A percentile compares a stretch with the other conserved stretches of the same genome.
Evolutionary conservation across 441 rosid species (phyloP).

Genomic region (Daphne laureola): DNA sequence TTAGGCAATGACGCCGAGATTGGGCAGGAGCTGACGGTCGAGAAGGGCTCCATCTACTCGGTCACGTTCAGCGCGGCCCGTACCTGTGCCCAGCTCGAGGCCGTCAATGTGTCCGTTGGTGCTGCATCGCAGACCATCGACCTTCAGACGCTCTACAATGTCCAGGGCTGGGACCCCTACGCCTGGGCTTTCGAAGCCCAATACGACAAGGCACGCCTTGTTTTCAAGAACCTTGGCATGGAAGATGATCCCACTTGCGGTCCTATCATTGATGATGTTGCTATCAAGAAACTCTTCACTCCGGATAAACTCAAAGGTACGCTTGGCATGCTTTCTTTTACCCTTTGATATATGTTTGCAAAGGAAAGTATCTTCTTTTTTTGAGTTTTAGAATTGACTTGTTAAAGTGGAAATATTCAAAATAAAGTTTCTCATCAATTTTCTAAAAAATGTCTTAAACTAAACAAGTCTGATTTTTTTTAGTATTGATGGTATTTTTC

Average conservation of each 20-base stretch:
- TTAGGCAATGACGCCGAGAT: constrained; percentile 91
- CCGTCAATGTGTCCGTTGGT: constrained; percentile 80
- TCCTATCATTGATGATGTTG: constrained; percentile 82
- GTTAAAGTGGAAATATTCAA: too few species aligned
- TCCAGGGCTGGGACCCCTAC: constrained; percentile 98
- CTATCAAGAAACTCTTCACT: constrained; percentile 70
- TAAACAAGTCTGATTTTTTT: too few species aligned
- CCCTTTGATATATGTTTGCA: too few species aligned
- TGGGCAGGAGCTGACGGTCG: constrained; percentile 77
- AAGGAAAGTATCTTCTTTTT: too few species aligned
- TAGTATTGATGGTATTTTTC: too few species aligned
- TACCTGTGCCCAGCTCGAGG: constrained; percentile 90
- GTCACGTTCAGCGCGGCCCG: constrained; percentile 97
- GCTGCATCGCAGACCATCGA: constrained; percentile 73
- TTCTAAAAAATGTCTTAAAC: too few species aligned
- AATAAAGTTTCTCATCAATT: too few species aligned
- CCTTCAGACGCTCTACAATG: constrained; percentile 82
- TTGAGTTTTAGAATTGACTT: too few species aligned
- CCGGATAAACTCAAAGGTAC: constrained; percentile 76
- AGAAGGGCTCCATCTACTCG: constrained; percentile 71
- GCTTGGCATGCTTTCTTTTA: not conserved
- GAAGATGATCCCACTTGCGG: constrained; percentile 97
- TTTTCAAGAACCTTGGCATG: constrained; percentile 84
- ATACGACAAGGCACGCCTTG: constrained; percentile 41
- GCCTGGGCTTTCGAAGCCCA: constrained; percentile 77